Evolutionary conservation across 2,329 filamentous ascomycete species (phyloP), one percentile per base, ranked within the genome.

Genomic region (Microcyclospora pomicola): DNA sequence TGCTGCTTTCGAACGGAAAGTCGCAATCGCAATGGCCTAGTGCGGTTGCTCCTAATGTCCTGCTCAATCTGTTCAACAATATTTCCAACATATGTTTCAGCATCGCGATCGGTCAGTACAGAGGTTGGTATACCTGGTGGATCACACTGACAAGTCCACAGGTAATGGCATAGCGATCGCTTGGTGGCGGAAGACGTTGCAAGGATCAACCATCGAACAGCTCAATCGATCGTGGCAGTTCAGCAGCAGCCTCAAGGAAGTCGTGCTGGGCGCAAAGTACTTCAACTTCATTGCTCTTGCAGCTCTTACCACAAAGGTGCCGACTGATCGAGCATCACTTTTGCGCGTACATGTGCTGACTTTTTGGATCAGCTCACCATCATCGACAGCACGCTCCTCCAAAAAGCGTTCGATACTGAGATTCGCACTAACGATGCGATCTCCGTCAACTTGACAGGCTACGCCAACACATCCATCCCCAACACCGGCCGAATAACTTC

Each of bases 211-310:
- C 5, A 47, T 51, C 14, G 24, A 45, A n/a, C 37, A 51, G 13
- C 43, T 51, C 2, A 48, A 52, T 27, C 40, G 44, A 2, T 49
- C 44, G 1, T 52, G 47, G 45, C 35, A 38, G 7, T 52, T 51
- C 40, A 45, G 42, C 36, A 42, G 42, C 14, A 47, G 43, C 14
- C 28, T 51, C 28, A 45, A 47, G 13, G 41, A 49, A 4, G 32
- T 51, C 3, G 28, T 48, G 3, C 33, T 50, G 1, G 42, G 36
- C 2, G 47, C 41, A 14, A 49, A 41, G 37, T 48, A 47, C 40
- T 52, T 53, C 45, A 53, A 53, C 38, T 27, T 50, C 29, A 50
- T 51, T 15, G 50, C 49, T 5, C 38, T 53, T 2, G 48, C 50
- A 1, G 50, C 50, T 2, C 42, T 53, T 6, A 42, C 42, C 2